These are phyloP conservation scores for Boeremia exigua DNA, from an alignment of 2,329 filamentous ascomycete genomes.

Conservation along the genomic window DNA sequence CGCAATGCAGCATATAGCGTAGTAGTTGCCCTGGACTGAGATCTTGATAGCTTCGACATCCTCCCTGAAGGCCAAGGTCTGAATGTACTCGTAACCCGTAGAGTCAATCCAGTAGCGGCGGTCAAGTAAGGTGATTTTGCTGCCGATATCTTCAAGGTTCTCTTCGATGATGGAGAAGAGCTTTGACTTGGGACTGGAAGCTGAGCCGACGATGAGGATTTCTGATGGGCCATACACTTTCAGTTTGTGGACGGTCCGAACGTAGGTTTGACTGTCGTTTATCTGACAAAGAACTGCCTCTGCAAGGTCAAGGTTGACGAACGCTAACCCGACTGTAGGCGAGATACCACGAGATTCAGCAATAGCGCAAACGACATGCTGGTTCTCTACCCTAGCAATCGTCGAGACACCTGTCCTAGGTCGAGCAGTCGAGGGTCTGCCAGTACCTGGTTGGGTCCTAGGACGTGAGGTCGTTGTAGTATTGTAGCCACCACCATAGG, in stretches of 20 bases:
- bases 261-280: slow-evolving; percentile 90
- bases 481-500: slow-evolving; percentile 44
- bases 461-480: slow-evolving; percentile 47
- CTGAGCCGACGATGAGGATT: slow-evolving; percentile 77
- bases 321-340: slow-evolving; percentile 82
- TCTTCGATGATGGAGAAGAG: slow-evolving; percentile 77
- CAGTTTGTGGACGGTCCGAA: slow-evolving; percentile 86
- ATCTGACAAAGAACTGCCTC: slow-evolving; percentile 89
- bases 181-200: slow-evolving; percentile 74
- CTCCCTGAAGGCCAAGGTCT: slow-evolving; percentile 77
- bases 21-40: slow-evolving; percentile 81
- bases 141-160: slow-evolving; percentile 66
- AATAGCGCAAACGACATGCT: slow-evolving; percentile 85
- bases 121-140: slow-evolving; percentile 68
- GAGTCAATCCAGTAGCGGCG: slow-evolving; percentile 84
- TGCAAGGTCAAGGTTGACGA: slow-evolving; percentile 84
- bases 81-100: slow-evolving; percentile 76
- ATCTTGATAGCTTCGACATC: slow-evolving; percentile 83
- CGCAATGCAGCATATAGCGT: slow-evolving; percentile 82
- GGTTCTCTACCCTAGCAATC: slow-evolving; percentile 61
- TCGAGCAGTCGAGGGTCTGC: slow-evolving; percentile 53
- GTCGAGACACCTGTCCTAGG: slow-evolving; percentile 64
- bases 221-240: slow-evolving; percentile 79
- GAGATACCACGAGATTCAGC: slow-evolving; percentile 87
- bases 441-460: slow-evolving; percentile 40